Evolutionary conservation across 2,329 filamentous ascomycete species (phyloP).

Genomic region (Erysiphe pulchra): DNA sequence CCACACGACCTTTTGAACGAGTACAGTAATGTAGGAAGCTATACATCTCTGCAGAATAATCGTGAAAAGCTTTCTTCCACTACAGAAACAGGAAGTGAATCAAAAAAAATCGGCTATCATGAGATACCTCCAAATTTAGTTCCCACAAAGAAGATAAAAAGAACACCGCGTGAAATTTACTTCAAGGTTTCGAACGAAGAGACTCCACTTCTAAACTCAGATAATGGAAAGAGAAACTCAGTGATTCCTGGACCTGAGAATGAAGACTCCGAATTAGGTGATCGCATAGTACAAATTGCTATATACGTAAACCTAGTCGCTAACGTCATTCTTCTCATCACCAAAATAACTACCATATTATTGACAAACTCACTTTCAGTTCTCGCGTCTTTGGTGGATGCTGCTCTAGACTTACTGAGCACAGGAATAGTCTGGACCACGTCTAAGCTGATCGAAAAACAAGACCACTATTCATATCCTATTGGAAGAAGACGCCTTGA

Average conservation of each 20-base stretch:
- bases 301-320: slow-evolving; percentile 48
- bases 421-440: slow-evolving; percentile 35
- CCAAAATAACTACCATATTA: slow-evolving; percentile 27
- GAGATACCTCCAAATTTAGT: slow-evolving; percentile 3
- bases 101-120: slow-evolving; percentile 1
- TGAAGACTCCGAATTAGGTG: slow-evolving; percentile 48
- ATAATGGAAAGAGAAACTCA: neutral
- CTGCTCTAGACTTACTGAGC: slow-evolving; percentile 31
- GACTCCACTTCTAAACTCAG: slow-evolving; percentile 24
- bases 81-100: slow-evolving; percentile 32
- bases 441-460: slow-evolving; percentile 26
- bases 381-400: slow-evolving; percentile 34
- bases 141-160: slow-evolving; percentile 31
- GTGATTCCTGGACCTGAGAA: slow-evolving; percentile 34
- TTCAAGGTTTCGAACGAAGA: slow-evolving; percentile 34
- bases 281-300: slow-evolving; percentile 56
- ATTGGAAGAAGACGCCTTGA: slow-evolving; percentile 30
- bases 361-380: slow-evolving; percentile 32
- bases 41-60: slow-evolving; percentile 15
- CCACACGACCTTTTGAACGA: slow-evolving; percentile 80
- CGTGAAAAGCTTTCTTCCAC: slow-evolving; percentile 50
- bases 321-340: slow-evolving; percentile 28
- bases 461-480: slow-evolving; percentile 21
- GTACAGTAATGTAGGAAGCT: slow-evolving; percentile 31
- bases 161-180: slow-evolving; percentile 71